These are phyloP conservation scores for Myxozyma neotropica DNA, from an alignment of 805 yeast genomes.

Conservation along the genomic window DNA sequence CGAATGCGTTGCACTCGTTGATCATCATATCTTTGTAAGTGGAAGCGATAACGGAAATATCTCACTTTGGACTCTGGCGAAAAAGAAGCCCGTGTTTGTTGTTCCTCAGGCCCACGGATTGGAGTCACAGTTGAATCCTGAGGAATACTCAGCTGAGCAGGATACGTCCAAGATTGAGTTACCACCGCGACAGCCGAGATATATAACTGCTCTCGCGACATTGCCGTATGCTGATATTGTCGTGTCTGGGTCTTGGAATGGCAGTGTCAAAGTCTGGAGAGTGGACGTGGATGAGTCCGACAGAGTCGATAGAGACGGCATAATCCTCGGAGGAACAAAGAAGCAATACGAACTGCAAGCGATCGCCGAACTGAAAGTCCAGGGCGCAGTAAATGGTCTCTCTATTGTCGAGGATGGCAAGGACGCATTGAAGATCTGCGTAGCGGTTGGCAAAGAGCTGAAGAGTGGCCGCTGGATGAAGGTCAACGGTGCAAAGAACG, in stretches of 20 bases:
- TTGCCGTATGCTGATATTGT: slow-evolving; percentile 84
- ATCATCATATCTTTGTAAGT: slow-evolving; percentile 88
- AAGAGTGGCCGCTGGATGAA: slow-evolving; percentile 28
- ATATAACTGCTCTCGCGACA: slow-evolving; percentile 81
- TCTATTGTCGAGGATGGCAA: slow-evolving; percentile 22
- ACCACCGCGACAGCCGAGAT: slow-evolving; percentile 75
- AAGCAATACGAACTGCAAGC: slow-evolving; percentile 19
- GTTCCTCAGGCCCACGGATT: slow-evolving; percentile 77
- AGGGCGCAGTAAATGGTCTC: slow-evolving; percentile 27
- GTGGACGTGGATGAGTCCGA: slow-evolving; percentile 15
- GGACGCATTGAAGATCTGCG: slow-evolving; percentile 15
- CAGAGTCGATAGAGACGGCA: slow-evolving; percentile 15
- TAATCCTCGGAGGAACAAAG: slow-evolving; percentile 6
- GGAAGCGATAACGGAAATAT: slow-evolving; percentile 94
- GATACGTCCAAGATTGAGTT: slow-evolving; percentile 4
- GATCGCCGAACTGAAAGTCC: slow-evolving; percentile 15
- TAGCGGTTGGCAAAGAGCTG: slow-evolving; percentile 27
- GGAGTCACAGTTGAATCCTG: slow-evolving; percentile 51
- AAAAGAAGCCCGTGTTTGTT: slow-evolving; percentile 81
- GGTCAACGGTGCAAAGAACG: slow-evolving; percentile 8
- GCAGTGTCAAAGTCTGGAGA: slow-evolving; percentile 71
- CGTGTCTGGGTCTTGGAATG: slow-evolving; percentile 87
- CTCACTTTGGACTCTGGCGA: slow-evolving; percentile 85
- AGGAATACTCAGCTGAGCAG: slow-evolving; percentile 56
- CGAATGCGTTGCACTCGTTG: slow-evolving; percentile 87